Evolutionary conservation across 306 rosid species (phyloP).

Genomic region (Betula pendula): DNA sequence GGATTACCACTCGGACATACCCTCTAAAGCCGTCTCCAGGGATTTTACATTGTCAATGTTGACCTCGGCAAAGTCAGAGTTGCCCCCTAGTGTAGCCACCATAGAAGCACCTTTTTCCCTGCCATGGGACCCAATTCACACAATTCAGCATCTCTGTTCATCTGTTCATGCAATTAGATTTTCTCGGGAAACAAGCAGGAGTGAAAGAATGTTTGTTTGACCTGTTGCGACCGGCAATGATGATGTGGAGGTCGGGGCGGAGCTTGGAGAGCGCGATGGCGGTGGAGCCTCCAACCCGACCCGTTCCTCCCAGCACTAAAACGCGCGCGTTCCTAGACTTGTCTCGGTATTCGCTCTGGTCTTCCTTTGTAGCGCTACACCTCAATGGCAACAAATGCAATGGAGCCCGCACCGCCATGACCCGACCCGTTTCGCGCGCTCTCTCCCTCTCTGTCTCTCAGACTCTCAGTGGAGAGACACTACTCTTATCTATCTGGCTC

Average conservation of each 20-base stretch:
- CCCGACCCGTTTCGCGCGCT: neutral
- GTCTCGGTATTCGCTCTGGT: slow-evolving; percentile 22
- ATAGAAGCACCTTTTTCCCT: slow-evolving; percentile 75
- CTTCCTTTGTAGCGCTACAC: slow-evolving; percentile 14
- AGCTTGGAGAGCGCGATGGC: slow-evolving; percentile 74
- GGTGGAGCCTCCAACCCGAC: slow-evolving; percentile 93
- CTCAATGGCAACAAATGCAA: slow-evolving; percentile 33
- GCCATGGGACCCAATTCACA: slow-evolving; percentile 15
- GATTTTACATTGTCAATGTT: slow-evolving; percentile 52
- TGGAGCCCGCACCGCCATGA: slow-evolving; percentile 39
- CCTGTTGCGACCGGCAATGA: slow-evolving; percentile 87
- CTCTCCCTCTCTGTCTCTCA: neutral
- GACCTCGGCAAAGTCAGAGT: slow-evolving; percentile 62
- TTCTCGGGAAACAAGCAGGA: neutral
- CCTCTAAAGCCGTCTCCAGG: slow-evolving; percentile 58
- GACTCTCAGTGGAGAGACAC: too few relatives aligned
- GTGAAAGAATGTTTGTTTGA: neutral
- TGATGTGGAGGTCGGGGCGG: slow-evolving; percentile 64
- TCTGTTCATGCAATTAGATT: neutral
- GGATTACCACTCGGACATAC: slow-evolving; percentile 29
- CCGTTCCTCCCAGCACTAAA: slow-evolving; percentile 88
- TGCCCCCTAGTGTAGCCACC: slow-evolving; percentile 61
- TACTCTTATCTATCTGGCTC: neutral
- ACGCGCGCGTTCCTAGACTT: slow-evolving; percentile 63
- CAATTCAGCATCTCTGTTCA: neutral